Evolutionary conservation across 257 asterid genomes (phyloP).

Genomic region (Scutellaria barbata): DNA sequence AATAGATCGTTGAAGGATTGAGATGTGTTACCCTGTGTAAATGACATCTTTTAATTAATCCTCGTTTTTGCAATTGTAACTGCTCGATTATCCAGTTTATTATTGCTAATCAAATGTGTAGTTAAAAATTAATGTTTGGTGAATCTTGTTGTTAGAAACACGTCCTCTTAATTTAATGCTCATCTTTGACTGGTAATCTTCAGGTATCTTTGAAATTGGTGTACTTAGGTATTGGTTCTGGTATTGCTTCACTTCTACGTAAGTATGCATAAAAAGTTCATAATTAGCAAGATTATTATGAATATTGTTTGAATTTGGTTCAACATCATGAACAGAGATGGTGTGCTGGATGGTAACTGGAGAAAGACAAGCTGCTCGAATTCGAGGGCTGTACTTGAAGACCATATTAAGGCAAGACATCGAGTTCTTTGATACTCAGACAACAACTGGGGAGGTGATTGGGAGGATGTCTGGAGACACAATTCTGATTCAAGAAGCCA

Average conservation of each 20-base stretch:
- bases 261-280: conserved; percentile 31
- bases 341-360: conserved; percentile 77
- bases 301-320: not conserved
- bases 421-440: conserved; percentile 67
- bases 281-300: not conserved
- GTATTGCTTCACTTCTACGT: conserved; percentile 66
- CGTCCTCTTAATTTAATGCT: too few relatives aligned
- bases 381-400: conserved; percentile 59
- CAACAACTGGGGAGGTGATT: conserved; percentile 66
- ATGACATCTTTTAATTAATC: too few relatives aligned
- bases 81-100: too few relatives aligned
- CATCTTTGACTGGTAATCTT: conserved; percentile 16
- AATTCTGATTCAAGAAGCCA: conserved; percentile 80
- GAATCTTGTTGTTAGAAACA: too few relatives aligned
- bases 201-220: conserved; percentile 61
- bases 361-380: conserved; percentile 66
- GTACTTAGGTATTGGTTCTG: conserved; percentile 69
- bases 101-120: too few relatives aligned
- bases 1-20: too few relatives aligned
- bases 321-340: conserved; percentile 49
- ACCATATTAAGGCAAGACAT: conserved; percentile 68
- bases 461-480: conserved; percentile 73
- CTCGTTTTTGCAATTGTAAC: too few relatives aligned
- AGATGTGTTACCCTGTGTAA: too few relatives aligned
- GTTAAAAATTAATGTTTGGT: too few relatives aligned